Percentiles rank a stretch among this genome's conserved stretches.
Conservation (phyloP, 2,329 filamentous ascomycete genomes). For the Colletotrichum liaoningense region DNA sequence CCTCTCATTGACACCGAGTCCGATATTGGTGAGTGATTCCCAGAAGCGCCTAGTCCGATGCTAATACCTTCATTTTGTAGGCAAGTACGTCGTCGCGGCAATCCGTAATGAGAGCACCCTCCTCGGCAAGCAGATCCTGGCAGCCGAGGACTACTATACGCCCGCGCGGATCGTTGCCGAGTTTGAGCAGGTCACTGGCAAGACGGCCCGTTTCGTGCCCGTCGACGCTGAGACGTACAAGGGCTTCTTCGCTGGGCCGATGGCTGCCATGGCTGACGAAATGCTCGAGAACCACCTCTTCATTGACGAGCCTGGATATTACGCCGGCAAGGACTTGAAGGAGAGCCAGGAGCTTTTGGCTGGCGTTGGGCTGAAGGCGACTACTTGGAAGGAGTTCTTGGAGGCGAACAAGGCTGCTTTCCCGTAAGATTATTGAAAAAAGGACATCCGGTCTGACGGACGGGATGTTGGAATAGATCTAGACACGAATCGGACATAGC, state of each 20-base stretch:
- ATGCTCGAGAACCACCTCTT: slow-evolving; percentile 40
- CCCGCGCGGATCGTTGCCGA: slow-evolving; percentile 28
- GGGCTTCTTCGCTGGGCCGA: slow-evolving; percentile 37
- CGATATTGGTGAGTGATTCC: slow-evolving; percentile 43
- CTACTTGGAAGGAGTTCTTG: slow-evolving; percentile 28
- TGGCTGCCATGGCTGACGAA: slow-evolving; percentile 36
- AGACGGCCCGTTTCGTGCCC: slow-evolving; percentile 23
- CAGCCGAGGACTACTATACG: slow-evolving; percentile 34
- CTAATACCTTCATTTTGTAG: too few relatives aligned
- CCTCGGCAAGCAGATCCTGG: slow-evolving; percentile 34
- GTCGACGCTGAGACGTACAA: slow-evolving; percentile 39
- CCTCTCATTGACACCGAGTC: slow-evolving; percentile 46
- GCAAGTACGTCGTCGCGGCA: slow-evolving; percentile 30
- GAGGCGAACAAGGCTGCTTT: slow-evolving; percentile 14
- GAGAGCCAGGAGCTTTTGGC: slow-evolving; percentile 19
- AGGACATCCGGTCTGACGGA: too few relatives aligned
- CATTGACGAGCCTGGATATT: slow-evolving; percentile 39
- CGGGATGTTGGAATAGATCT: too few relatives aligned
- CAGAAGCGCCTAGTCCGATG: too few relatives aligned
- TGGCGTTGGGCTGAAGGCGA: slow-evolving; percentile 17
- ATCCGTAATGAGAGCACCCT: slow-evolving; percentile 2
- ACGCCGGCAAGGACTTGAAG: neutral
- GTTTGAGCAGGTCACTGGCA: slow-evolving; percentile 28
- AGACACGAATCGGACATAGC: too few relatives aligned
- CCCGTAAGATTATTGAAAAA: too few relatives aligned